Evolutionary conservation across 768 basidiomycete genomes (phyloP).

Genomic region (Lepiota brunneoincarnata): DNA sequence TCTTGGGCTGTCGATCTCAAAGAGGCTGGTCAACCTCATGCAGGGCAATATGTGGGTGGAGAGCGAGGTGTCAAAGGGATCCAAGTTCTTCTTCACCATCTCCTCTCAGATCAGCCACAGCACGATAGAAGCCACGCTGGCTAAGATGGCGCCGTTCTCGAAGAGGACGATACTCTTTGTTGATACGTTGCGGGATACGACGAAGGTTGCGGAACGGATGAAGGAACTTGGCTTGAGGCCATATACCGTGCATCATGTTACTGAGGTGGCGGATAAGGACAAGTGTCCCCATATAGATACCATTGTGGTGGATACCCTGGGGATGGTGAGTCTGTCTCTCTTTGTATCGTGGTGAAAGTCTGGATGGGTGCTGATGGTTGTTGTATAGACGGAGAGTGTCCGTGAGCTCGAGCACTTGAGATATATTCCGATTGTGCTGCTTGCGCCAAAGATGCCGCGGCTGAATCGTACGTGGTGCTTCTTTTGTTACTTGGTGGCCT

Average conservation of each 20-base stretch:
- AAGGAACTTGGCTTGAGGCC: constrained; percentile 77
- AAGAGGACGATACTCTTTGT: constrained; percentile 90
- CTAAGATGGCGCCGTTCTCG: constrained; percentile 83
- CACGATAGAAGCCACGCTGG: constrained; percentile 66
- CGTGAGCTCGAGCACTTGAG: constrained; percentile 92
- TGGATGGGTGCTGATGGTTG: not conserved
- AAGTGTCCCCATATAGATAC: constrained; percentile 89
- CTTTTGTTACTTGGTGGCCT: not conserved
- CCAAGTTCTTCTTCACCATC: constrained; percentile 96
- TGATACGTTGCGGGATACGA: constrained; percentile 77
- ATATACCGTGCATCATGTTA: constrained; percentile 72
- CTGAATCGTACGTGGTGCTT: constrained; percentile 59
- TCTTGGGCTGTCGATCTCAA: constrained; percentile 94
- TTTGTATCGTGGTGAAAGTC: constrained; percentile 3
- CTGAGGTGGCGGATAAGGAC: constrained; percentile 79
- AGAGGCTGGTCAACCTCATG: constrained; percentile 96
- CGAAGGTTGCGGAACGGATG: constrained; percentile 74
- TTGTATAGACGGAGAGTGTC: constrained; percentile 75
- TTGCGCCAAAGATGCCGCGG: constrained; percentile 75
- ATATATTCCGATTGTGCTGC: constrained; percentile 93
- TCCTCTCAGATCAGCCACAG: constrained; percentile 78
- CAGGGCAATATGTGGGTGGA: constrained; percentile 99
- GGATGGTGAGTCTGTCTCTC: constrained; percentile 57
- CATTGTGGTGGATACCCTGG: constrained; percentile 89
- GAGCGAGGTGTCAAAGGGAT: constrained; percentile 88